Base-by-base conservation (phyloP, 2,329 filamentous ascomycete genomes). In the Fusarium citri region DNA sequence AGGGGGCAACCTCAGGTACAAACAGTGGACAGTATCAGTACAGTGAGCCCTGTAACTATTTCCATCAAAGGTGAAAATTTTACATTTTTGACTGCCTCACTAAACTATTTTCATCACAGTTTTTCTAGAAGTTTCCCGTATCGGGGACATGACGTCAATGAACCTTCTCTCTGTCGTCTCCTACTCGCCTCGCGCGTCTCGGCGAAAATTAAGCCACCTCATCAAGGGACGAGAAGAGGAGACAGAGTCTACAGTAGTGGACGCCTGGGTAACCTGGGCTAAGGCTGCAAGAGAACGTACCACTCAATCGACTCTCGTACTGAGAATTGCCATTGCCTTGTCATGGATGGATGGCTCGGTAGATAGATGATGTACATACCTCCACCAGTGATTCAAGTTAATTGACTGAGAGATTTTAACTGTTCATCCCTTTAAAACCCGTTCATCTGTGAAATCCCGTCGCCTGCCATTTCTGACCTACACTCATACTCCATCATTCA, bases 191-290 rank as follows among this genome's bases (percentile, higher is more conserved):
- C 59, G 48, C 64, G 62, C 62, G 64, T 20, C 40, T 64, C 54
- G 50, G 50, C 60, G 49, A 68, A 64, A 58, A 53, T 30, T 5
- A 14, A 68, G 66, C 64, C 64, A 60, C 66, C 64, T 68, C 64
- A 65, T 56, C 64, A 65, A 42, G 18, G 20, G 54, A 49, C 41
- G 25, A 26, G 18, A 64, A 61, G 49, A 49, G 49, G 45, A 23
- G 41, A 43, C 41, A n/a, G 18, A 37, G 34, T n/a, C 22, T 43
- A 43, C 41, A 43, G 41, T 43, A 43, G 28, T 14, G 28, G 7
- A 30, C 28, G 22, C 20, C 20, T 23, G 8, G 22, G 22, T 37
- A 37, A 37, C 34, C 22, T 23, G 22, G 41, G 22, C 23, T 51
- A 51, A n/a, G 22, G 49, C 16, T 51, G 31, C 49, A 22, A n/a